Evolutionary conservation across 2,329 filamentous ascomycete genomes (phyloP).

Genomic region (Phyllosticta citriasiana): DNA sequence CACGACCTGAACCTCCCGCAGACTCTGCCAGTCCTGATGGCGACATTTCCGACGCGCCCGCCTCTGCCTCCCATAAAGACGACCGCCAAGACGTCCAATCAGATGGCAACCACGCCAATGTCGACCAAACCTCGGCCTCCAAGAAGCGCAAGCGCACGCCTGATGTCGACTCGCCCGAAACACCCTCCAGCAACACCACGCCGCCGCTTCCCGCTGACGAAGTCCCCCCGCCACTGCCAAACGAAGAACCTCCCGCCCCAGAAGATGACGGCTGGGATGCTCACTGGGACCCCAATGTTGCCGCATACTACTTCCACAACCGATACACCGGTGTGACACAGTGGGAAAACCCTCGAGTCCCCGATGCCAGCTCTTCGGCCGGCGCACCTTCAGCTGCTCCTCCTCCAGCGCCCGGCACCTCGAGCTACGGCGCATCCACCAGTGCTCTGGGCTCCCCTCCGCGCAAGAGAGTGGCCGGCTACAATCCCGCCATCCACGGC

Average conservation of each 20-base stretch:
- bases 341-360: constrained; percentile 78
- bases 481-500: constrained; percentile 93
- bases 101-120: not conserved
- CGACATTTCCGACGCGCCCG: not conserved
- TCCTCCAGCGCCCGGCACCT: constrained; percentile 16
- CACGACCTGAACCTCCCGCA: not conserved
- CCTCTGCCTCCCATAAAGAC: not conserved
- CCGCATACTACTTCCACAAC: constrained; percentile 78
- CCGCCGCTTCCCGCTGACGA: constrained; percentile 9
- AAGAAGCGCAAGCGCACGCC: constrained; percentile 10
- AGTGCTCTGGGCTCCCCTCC: constrained; percentile 20
- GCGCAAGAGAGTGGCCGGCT: constrained; percentile 51
- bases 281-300: constrained; percentile 59
- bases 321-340: constrained; percentile 64
- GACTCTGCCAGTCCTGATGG: not conserved
- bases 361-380: constrained; percentile 28
- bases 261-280: constrained; percentile 68
- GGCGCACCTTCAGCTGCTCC: not conserved
- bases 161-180: not conserved
- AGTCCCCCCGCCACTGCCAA: constrained; percentile 6
- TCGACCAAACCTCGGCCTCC: not conserved
- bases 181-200: not conserved
- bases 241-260: constrained; percentile 20
- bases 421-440: constrained; percentile 20
- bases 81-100: not conserved